Evolutionary conservation across 495 filamentous ascomycete genomes (phyloP).

Genomic region (Aspergillus kassunensis): DNA sequence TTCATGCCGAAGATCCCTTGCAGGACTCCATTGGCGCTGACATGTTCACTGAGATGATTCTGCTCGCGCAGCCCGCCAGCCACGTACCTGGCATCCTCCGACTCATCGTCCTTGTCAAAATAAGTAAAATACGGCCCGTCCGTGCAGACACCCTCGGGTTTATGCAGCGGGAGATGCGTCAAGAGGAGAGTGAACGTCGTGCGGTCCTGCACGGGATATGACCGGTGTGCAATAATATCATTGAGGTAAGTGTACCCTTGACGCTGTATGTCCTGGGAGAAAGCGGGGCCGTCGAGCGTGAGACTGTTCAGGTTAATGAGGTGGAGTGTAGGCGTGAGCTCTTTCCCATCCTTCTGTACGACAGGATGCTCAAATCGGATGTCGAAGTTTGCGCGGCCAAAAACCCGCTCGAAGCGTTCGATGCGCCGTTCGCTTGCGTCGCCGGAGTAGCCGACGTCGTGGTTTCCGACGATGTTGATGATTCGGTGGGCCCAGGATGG

Average conservation of each 20-base stretch:
- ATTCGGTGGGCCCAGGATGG: conserved; percentile 65
- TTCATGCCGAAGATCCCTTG: conserved; percentile 77
- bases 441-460: conserved; percentile 93
- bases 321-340: conserved; percentile 53
- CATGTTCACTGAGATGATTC: conserved; percentile 74
- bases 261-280: conserved; percentile 58
- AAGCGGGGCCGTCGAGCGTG: conserved; percentile 81
- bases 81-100: conserved; percentile 27
- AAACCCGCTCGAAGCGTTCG: conserved; percentile 72
- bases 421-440: conserved; percentile 72
- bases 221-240: conserved; percentile 56
- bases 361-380: conserved; percentile 55
- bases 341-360: conserved; percentile 13
- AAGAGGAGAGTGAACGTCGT: conserved; percentile 75
- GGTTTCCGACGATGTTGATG: conserved; percentile 90
- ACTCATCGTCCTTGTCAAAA: conserved; percentile 45
- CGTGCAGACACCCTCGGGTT: conserved; percentile 74
- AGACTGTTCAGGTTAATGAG: conserved; percentile 85
- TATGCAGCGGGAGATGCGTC: conserved; percentile 90
- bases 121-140: conserved; percentile 80
- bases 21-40: conserved; percentile 60
- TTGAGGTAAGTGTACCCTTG: conserved; percentile 77
- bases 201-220: conserved; percentile 60
- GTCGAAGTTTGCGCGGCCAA: conserved; percentile 86
- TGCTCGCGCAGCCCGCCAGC: conserved; percentile 78